These are phyloP conservation scores for Hymenoscyphus albidus DNA, from an alignment of 2,329 filamentous ascomycete species.

Conservation along the genomic window DNA sequence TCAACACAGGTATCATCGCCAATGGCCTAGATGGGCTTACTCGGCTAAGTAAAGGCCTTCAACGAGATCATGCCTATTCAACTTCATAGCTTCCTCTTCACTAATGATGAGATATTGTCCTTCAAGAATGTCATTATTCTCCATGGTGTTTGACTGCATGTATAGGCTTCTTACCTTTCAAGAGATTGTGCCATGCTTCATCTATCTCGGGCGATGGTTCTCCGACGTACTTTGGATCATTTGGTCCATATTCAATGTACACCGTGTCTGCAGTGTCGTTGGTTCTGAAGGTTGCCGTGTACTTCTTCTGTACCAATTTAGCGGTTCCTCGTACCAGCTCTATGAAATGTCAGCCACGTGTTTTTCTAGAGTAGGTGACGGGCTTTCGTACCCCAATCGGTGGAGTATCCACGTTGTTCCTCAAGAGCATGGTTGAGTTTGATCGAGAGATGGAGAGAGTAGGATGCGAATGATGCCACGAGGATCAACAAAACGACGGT, in stretches of 20 bases:
- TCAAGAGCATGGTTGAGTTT: background rate
- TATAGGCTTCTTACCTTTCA: conserved; percentile 13
- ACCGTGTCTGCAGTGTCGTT: conserved; percentile 17
- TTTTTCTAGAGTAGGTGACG: background rate
- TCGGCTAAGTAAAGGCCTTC: conserved; percentile 20
- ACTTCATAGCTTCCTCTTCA: conserved; percentile 17
- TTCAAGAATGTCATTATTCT: background rate
- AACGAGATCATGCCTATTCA: conserved; percentile 17
- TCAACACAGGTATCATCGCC: background rate
- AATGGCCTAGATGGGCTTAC: conserved; percentile 7
- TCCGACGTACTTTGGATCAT: conserved; percentile 19
- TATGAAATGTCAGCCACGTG: background rate
- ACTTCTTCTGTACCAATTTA: conserved; percentile 18
- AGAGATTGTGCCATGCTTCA: conserved; percentile 20
- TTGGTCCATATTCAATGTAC: conserved; percentile 19
- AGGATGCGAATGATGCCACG: background rate
- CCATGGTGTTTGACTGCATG: background rate
- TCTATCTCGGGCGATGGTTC: conserved; percentile 21
- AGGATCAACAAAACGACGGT: background rate
- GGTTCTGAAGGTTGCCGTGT: conserved; percentile 23
- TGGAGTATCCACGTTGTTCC: conserved; percentile 8
- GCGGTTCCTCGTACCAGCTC: conserved; percentile 13
- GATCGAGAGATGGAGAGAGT: background rate
- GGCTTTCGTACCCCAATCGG: conserved; percentile 13
- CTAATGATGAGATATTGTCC: conserved; percentile 21